A percentile compares a stretch with the other conserved stretches of the same genome.
phyloP scores from a whole-genome alignment of 2,329 filamentous ascomycete genomes.

The Coniochaeta sp. region DNA sequence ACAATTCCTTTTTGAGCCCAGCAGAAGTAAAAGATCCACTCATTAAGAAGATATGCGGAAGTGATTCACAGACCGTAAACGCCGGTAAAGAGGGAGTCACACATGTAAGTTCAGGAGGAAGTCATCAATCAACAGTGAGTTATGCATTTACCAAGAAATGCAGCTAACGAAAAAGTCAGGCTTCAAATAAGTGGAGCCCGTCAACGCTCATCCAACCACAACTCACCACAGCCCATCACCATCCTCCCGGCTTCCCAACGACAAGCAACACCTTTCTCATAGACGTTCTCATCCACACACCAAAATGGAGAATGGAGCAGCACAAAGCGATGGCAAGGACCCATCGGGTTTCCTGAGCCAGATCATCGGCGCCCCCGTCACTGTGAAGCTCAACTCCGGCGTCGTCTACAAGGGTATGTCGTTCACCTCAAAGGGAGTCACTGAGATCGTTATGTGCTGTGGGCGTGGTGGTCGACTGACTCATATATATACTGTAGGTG shows the following conservation, averaged over 20 bases:
- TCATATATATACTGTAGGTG: slow-evolving; percentile 51
- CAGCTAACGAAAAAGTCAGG: not conserved
- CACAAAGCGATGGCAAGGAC: slow-evolving; percentile 72
- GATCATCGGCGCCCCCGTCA: slow-evolving; percentile 90
- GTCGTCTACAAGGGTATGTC: slow-evolving; percentile 85
- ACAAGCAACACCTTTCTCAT: not conserved
- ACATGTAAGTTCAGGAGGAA: not conserved
- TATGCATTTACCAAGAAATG: not conserved
- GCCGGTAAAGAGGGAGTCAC: too few relatives aligned
- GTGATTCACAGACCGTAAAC: too few relatives aligned
- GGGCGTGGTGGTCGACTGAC: too few relatives aligned
- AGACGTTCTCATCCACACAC: not conserved
- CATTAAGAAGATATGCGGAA: too few relatives aligned
- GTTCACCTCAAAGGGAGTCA: not conserved
- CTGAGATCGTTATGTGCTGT: too few relatives aligned
- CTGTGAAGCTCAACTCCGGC: slow-evolving; percentile 97
- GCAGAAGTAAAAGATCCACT: too few relatives aligned
- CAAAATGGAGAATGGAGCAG: slow-evolving; percentile 68
- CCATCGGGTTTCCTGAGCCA: slow-evolving; percentile 89
- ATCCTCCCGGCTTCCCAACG: not conserved
- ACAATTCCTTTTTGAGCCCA: too few relatives aligned
- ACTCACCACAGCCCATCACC: not conserved
- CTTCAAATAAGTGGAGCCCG: not conserved
- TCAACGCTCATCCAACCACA: not conserved
- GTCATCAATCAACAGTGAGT: too few relatives aligned